These are phyloP conservation scores for Echeveria elegans DNA, from an alignment of 164 flowering plant genomes.

Conservation along the genomic window DNA sequence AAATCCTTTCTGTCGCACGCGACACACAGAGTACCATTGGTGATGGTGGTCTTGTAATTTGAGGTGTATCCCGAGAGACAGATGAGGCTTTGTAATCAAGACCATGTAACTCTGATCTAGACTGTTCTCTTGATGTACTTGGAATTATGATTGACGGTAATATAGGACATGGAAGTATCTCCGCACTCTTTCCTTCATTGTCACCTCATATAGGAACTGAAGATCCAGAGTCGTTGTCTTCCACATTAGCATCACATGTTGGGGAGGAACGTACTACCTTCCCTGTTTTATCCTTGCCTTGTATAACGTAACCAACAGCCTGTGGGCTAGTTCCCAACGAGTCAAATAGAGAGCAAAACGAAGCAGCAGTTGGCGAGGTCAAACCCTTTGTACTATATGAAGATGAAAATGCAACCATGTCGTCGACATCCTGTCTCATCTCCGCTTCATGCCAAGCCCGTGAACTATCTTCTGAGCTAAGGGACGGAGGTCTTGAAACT, in stretches of 20 bases:
- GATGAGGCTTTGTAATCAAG: conserved; percentile 69
- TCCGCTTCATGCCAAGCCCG: conserved; percentile 99
- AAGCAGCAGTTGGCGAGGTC: conserved; percentile 79
- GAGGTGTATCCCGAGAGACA: conserved; percentile 77
- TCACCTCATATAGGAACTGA: conserved; percentile 42
- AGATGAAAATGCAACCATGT: conserved; percentile 89
- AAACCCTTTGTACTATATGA: conserved; percentile 81
- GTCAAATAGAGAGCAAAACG: conserved; percentile 91
- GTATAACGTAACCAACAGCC: conserved; percentile 65
- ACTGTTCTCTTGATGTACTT: conserved; percentile 53
- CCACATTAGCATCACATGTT: conserved; percentile 36
- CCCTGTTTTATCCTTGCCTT: conserved; percentile 57
- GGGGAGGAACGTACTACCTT: conserved; percentile 51
- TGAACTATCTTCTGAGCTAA: conserved; percentile 94
- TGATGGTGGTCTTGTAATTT: conserved; percentile 87
- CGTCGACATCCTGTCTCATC: conserved; percentile 78
- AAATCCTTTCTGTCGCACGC: conserved; percentile 71
- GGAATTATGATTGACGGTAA: conserved; percentile 84
- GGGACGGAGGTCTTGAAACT: conserved; percentile 91
- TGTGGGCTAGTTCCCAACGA: conserved; percentile 60
- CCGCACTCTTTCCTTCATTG: conserved; percentile 54
- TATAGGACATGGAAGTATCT: conserved; percentile 64
- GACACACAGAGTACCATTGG: conserved; percentile 97
- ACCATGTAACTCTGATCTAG: conserved; percentile 61
- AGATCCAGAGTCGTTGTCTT: conserved; percentile 59